phyloP scores from a whole-genome alignment of 345 rosid species.

The Reutealis trisperma region DNA sequence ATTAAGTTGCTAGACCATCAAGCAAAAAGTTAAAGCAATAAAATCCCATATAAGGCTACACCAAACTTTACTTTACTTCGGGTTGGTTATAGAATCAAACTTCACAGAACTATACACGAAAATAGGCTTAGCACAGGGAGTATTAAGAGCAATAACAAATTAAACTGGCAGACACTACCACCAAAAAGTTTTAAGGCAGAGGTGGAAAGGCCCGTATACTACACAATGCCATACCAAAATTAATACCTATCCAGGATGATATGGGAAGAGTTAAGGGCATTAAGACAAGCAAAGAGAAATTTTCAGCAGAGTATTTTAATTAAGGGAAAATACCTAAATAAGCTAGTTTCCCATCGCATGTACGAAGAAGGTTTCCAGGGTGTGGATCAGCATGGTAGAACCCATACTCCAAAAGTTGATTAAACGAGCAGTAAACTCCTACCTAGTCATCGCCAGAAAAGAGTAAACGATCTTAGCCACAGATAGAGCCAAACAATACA shows the following conservation, averaged over 20 bases:
- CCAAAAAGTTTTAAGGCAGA: neutral
- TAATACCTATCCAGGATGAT: too few species aligned
- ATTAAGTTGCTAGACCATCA: neutral
- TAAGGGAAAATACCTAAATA: conserved; percentile 63
- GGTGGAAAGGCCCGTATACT: neutral
- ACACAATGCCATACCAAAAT: neutral
- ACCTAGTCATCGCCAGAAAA: conserved; percentile 49
- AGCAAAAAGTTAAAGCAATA: too few species aligned
- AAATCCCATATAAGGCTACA: neutral
- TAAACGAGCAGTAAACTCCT: conserved; percentile 95
- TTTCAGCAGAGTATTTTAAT: conserved; percentile 1
- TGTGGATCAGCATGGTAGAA: conserved; percentile 99
- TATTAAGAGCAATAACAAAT: neutral
- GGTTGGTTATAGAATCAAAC: too few species aligned
- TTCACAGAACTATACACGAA: too few species aligned
- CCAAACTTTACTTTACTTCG: neutral
- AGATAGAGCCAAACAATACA: neutral
- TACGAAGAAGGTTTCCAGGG: conserved; percentile 92
- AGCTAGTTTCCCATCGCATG: conserved; percentile 86
- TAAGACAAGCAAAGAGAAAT: neutral
- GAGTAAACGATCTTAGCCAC: conserved; percentile 21
- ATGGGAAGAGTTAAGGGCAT: neutral
- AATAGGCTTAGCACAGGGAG: neutral
- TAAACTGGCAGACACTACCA: neutral
- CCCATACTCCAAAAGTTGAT: conserved; percentile 87